Evolutionary conservation across 495 filamentous ascomycete species (phyloP).

Genomic region (Parachaetomium inaequale): DNA sequence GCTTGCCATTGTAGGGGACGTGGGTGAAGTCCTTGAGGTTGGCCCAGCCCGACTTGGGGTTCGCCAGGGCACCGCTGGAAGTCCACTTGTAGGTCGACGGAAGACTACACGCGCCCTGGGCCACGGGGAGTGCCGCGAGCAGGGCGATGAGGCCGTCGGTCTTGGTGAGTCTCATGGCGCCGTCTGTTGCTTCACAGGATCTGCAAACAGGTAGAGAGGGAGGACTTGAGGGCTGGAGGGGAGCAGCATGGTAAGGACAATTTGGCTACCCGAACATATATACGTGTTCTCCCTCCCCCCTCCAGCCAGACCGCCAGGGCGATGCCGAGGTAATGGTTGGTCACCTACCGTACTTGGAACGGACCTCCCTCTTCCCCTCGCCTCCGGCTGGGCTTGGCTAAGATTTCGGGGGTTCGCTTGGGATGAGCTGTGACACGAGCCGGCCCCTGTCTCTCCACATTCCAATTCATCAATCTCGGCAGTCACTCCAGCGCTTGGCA

Average conservation of each 20-base stretch:
- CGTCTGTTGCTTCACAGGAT: not conserved
- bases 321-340: not conserved
- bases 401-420: not conserved
- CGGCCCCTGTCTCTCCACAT: not conserved
- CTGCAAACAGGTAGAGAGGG: not conserved
- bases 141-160: conserved; percentile 2
- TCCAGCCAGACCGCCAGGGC: not conserved
- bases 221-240: not conserved
- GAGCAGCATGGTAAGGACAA: not conserved
- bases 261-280: not conserved
- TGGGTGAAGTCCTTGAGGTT: conserved; percentile 58
- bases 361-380: not conserved
- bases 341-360: not conserved
- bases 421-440: not conserved
- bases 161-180: conserved; percentile 13
- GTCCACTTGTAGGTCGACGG: conserved; percentile 56
- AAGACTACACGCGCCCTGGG: conserved; percentile 44
- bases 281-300: not conserved
- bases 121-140: conserved; percentile 21
- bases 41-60: conserved; percentile 50
- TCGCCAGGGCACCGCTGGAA: conserved; percentile 46
- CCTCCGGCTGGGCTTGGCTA: not conserved
- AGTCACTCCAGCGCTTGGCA: not conserved
- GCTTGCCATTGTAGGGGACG: conserved; percentile 50
- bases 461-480: not conserved